Percentiles rank a stretch among this genome's conserved stretches.
Evolutionary conservation across 2,329 filamentous ascomycete genomes (phyloP).

Genomic region (Berkeleyomyces basicola): DNA sequence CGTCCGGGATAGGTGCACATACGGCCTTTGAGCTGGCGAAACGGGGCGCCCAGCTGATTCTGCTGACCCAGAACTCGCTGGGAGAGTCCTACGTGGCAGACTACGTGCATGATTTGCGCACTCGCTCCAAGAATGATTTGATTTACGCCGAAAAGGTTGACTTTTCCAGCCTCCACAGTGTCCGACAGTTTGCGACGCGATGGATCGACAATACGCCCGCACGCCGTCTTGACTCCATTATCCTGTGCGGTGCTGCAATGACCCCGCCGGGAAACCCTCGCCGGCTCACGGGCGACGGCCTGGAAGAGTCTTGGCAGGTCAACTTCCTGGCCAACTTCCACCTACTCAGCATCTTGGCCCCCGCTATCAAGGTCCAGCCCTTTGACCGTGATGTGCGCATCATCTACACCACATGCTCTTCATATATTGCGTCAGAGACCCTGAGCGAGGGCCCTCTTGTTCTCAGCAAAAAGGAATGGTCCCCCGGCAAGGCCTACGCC

Average conservation of each 20-base stretch:
- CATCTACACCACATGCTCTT: slow-evolving; percentile 70
- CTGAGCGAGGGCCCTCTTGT: slow-evolving; percentile 31
- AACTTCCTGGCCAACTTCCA: slow-evolving; percentile 97
- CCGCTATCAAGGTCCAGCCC: slow-evolving; percentile 78
- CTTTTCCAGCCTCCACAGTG: slow-evolving; percentile 70
- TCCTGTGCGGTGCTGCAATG: slow-evolving; percentile 69
- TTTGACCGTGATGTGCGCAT: slow-evolving; percentile 86
- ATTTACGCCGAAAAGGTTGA: slow-evolving; percentile 95
- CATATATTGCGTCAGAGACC: slow-evolving; percentile 65
- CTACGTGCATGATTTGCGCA: slow-evolving; percentile 76
- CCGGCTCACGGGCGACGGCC: slow-evolving; percentile 53
- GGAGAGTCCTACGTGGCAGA: slow-evolving; percentile 82
- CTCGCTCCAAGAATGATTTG: slow-evolving; percentile 60
- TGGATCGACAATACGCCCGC: slow-evolving; percentile 96
- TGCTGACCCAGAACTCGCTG: slow-evolving; percentile 68
- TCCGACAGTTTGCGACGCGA: slow-evolving; percentile 85
- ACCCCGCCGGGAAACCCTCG: slow-evolving; percentile 49
- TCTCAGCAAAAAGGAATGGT: slow-evolving; percentile 34
- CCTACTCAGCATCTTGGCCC: slow-evolving; percentile 75
- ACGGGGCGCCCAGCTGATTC: slow-evolving; percentile 76
- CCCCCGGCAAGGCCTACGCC: slow-evolving; percentile 42
- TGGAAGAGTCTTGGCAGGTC: slow-evolving; percentile 83
- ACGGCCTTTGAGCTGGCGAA: slow-evolving; percentile 57
- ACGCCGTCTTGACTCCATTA: slow-evolving; percentile 73
- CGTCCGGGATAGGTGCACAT: slow-evolving; percentile 74